These are phyloP conservation scores for Labyrinthula sp. DNA, from an alignment of 352 stramenopile species.

Conservation along the genomic window DNA sequence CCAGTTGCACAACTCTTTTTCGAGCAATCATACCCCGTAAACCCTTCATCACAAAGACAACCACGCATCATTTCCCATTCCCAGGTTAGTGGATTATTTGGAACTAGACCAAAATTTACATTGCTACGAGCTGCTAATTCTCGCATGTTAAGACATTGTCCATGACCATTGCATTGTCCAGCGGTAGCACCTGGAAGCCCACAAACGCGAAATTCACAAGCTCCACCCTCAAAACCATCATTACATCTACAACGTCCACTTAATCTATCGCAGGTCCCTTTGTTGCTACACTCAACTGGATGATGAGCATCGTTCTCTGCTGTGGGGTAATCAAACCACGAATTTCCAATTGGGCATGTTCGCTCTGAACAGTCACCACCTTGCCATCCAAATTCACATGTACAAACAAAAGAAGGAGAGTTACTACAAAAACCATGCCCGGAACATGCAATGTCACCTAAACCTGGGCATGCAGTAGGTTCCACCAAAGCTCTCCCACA, in stretches of 20 bases:
- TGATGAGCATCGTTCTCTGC: slow-evolving; percentile 19
- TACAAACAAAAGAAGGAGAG: slow-evolving; percentile 34
- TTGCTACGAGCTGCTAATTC: slow-evolving; percentile 5
- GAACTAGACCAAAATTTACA: slow-evolving; percentile 8
- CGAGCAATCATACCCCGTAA: slow-evolving; percentile 15
- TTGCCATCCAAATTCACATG: slow-evolving; percentile 15
- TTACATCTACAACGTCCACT: slow-evolving; percentile 19
- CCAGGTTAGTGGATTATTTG: slow-evolving; percentile 19
- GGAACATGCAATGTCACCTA: slow-evolving; percentile 40
- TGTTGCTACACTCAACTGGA: slow-evolving; percentile 25
- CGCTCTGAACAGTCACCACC: slow-evolving; percentile 30
- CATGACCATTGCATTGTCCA: slow-evolving; percentile 17
- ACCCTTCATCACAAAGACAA: slow-evolving; percentile 24
- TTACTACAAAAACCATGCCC: slow-evolving; percentile 41
- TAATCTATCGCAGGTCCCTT: slow-evolving; percentile 13
- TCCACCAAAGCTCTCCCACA: slow-evolving; percentile 60
- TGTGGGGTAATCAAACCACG: slow-evolving; percentile 29
- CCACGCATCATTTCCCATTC: slow-evolving; percentile 25
- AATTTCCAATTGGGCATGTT: slow-evolving; percentile 27
- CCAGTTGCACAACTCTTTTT: slow-evolving; percentile 17
- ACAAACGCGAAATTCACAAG: slow-evolving; percentile 13
- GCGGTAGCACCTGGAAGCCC: slow-evolving; percentile 1
- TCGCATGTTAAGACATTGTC: slow-evolving; percentile 13
- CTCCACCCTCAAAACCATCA: slow-evolving; percentile 9
- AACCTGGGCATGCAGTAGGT: slow-evolving; percentile 43